A percentile compares a stretch with the other conserved stretches of the same genome.
phyloP scores from a whole-genome alignment of 352 stramenopile genomes.

The Globisporangium lucens region DNA sequence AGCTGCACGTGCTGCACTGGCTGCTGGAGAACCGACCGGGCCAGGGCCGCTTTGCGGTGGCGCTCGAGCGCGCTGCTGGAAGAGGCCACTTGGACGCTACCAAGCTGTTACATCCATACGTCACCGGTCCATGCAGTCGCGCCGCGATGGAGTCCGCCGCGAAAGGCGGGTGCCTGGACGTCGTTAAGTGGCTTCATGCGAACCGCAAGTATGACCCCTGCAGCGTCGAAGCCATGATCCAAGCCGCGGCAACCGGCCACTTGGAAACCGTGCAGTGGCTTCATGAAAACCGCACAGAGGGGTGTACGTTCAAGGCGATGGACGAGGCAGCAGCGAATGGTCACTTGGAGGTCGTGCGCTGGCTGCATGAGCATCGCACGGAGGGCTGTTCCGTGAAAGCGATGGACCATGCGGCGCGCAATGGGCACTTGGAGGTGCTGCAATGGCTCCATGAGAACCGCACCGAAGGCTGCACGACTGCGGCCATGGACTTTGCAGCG shows the following conservation, averaged over 20 bases:
- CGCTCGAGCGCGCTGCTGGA: not conserved
- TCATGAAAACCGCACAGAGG: not conserved
- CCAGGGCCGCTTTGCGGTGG: not conserved
- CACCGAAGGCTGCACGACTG: not conserved
- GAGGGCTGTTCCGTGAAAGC: too few species aligned
- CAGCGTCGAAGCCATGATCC: too few species aligned
- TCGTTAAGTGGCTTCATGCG: not conserved
- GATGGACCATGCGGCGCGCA: not conserved
- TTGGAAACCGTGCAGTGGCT: too few species aligned
- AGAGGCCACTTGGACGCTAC: not conserved
- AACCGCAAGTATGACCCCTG: too few species aligned
- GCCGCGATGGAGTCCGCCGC: not conserved
- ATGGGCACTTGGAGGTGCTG: constrained; percentile 20
- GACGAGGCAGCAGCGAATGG: constrained; percentile 2
- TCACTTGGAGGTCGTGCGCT: too few species aligned
- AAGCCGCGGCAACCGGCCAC: too few species aligned
- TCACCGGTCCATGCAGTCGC: too few species aligned
- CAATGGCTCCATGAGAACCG: constrained; percentile 26
- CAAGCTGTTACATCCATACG: not conserved
- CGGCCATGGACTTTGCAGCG: constrained; percentile 18
- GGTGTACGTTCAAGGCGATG: constrained; percentile 10
- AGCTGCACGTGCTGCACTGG: not conserved
- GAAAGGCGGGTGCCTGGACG: not conserved
- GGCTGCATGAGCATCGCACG: too few species aligned
- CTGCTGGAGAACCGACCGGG: not conserved